Evolutionary conservation across 768 basidiomycete species (phyloP), one percentile per base, ranked within the genome.

Genomic region (Chalciporus pseudorubinellus): DNA sequence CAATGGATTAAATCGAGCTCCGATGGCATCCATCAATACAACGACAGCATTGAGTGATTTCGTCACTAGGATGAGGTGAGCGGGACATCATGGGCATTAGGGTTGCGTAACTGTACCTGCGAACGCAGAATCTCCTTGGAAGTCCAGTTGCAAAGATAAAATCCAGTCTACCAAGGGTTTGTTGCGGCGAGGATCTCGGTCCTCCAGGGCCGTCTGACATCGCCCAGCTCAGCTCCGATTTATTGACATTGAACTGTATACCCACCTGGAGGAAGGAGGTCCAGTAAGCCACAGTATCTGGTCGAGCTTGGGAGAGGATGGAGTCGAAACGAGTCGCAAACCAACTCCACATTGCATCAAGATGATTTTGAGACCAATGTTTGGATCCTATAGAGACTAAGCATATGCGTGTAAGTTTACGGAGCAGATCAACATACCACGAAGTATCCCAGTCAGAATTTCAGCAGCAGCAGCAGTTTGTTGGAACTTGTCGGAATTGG

Each of bases 91-190:
- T 11, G 11, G 12, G 21, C 10, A 6, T 14, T 38, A 19, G 18
- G 42, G 18, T 55, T 38, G 38, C 28, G 33, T 28, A 18, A 29
- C 73, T 82, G 64, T 71, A 89, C 92, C 86, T 57, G 85, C 80
- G 66, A 97, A 97, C 3, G 91, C 89, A 24, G 92, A 95, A 57
- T 90, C 89, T 41, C 85, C 81, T 31, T 81, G 79, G 66, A 95
- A 91, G 57, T 97, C 93, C 5, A 92, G 72, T 2, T 88, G 85
- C 3, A 92, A 75, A 18, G 79, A 73, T 28, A 88, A 62, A 50
- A 93, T 82, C 83, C 89, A 95, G 55, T 89, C 78, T 18, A 93
- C 75, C 34, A 97, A 63, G 11, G 81, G 78, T 52, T 82, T 71
- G 56, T 81, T 83, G 19, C 93, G 80, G 20, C 93, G 85, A 36